Evolutionary conservation across 2,329 filamentous ascomycete genomes (phyloP).

Genomic region (Lasiodiplodia gonubiensis): DNA sequence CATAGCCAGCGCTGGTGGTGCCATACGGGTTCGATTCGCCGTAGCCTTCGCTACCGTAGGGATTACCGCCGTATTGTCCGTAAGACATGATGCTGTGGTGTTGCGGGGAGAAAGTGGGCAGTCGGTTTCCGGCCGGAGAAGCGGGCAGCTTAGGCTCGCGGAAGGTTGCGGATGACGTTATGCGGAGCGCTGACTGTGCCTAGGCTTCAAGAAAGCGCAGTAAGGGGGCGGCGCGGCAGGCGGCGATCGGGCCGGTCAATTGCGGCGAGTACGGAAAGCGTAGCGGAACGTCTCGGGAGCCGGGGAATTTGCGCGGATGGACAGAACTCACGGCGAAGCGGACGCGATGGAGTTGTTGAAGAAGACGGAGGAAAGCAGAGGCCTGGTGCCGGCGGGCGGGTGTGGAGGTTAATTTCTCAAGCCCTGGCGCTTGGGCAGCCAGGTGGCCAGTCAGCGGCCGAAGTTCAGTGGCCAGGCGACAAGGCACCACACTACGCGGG

Average conservation of each 20-base stretch:
- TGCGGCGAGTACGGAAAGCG: background rate
- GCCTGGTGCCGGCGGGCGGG: background rate
- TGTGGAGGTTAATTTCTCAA: slow-evolving; percentile 21
- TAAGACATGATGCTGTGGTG: slow-evolving; percentile 34
- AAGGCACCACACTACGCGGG: background rate
- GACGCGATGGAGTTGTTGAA: slow-evolving; percentile 10
- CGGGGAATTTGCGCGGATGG: background rate
- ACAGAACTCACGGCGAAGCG: background rate
- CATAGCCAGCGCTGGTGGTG: slow-evolving; percentile 33
- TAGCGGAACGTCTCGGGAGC: background rate
- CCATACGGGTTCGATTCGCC: slow-evolving; percentile 46
- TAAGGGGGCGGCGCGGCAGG: slow-evolving; percentile 17
- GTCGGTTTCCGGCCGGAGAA: slow-evolving; percentile 5
- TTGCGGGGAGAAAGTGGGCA: slow-evolving; percentile 31
- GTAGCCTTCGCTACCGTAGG: slow-evolving; percentile 55
- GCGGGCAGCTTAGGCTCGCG: slow-evolving; percentile 17
- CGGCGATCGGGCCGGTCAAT: slow-evolving; percentile 13
- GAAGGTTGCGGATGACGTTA: slow-evolving; percentile 28
- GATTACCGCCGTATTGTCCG: slow-evolving; percentile 63
- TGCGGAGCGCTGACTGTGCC: slow-evolving; percentile 18
- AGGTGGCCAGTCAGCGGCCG: slow-evolving; percentile 2
- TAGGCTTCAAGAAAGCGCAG: background rate
- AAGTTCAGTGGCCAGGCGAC: slow-evolving; percentile 4
- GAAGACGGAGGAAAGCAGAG: background rate
- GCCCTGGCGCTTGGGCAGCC: background rate